Evolutionary conservation across 129 eudicot species (phyloP).

Genomic region (Chrysanthemum makinoi): DNA sequence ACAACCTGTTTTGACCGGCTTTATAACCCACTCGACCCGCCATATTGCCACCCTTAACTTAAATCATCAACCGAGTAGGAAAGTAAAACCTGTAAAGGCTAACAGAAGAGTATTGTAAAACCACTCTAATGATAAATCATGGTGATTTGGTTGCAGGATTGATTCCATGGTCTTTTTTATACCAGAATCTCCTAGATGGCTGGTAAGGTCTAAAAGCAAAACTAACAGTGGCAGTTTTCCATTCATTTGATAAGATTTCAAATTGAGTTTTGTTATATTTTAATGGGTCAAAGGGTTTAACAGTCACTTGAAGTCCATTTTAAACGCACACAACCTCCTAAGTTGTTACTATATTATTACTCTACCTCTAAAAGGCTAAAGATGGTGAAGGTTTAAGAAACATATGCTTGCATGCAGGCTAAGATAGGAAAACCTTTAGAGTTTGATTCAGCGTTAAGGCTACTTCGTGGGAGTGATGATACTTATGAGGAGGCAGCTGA

Average conservation of each 20-base stretch:
- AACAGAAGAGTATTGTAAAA: neutral
- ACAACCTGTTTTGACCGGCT: no score
- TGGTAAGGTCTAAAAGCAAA: slow-evolving; percentile 48
- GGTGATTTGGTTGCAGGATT: slow-evolving; percentile 44
- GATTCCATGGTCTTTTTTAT: slow-evolving; percentile 69
- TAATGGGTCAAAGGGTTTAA: no score
- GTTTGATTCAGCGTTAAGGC: slow-evolving; percentile 52
- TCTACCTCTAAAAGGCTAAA: no score
- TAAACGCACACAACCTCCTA: no score
- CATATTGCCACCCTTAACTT: no score
- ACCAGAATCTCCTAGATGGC: slow-evolving; percentile 97
- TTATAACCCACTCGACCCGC: no score
- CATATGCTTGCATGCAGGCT: slow-evolving; percentile 46
- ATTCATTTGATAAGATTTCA: no score
- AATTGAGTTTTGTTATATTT: no score
- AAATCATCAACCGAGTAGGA: neutral
- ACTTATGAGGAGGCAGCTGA: slow-evolving; percentile 65
- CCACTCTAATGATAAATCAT: slow-evolving; percentile 6
- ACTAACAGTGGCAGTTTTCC: no score
- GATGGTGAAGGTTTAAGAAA: neutral
- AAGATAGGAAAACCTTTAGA: slow-evolving; percentile 50
- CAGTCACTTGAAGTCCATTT: no score
- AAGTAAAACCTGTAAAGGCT: neutral
- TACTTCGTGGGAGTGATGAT: slow-evolving; percentile 75
- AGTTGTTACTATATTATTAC: no score